Base-by-base conservation (phyloP, 192 early-diverging fungal species). In the Irineochytrium annulatum region DNA sequence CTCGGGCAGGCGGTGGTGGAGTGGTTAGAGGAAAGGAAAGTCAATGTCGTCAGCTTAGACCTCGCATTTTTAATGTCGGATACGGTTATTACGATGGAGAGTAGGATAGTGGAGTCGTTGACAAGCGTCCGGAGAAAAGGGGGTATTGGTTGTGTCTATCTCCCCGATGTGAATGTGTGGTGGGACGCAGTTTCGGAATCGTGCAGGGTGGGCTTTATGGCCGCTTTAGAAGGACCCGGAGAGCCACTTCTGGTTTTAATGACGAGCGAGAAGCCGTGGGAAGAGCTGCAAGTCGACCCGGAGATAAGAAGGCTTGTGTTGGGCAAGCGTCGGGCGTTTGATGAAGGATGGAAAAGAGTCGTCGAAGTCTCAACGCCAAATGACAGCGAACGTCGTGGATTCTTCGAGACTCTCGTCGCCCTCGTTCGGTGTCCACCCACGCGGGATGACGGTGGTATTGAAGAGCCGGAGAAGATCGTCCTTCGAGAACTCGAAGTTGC, bases 1-100 rank as follows among this genome's bases (percentile, higher is more conserved):
- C 57, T 89, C 26, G 84, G 77, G 0, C 70, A 75, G 0, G 86
- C 85, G 0, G 60, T 81, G 2, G 45, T 86, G 13, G 74, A 80
- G 31, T 61, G 63, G 33, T 45, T 90, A n/a, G 84, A 84, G 35
- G 74, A 78, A 14, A 35, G 51, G 19, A 68, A 69, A 22, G 73
- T 82, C 31, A 73, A 77, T 4, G 71, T 88, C 8, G 74, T 82
- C 16, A 73, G 74, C 17, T 65, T 91, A 39, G 82, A 83, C 45
- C 61, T 76, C n/a, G 63, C 74, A 3, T 73, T 43, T n/a, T n/a
- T n/a, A n/a, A n/a, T n/a, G n/a, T n/a, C n/a, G n/a, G n/a, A n/a
- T n/a, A n/a, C n/a, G n/a, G n/a, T n/a, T n/a, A n/a, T n/a, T n/a
- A n/a, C n/a, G n/a, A n/a, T n/a, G n/a, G n/a, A n/a, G n/a, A n/a